A percentile compares a stretch with the other conserved stretches of the same genome.
These are phyloP conservation scores for Malus asiatica DNA, from an alignment of 306 rosid genomes.

Conservation along the genomic window DNA sequence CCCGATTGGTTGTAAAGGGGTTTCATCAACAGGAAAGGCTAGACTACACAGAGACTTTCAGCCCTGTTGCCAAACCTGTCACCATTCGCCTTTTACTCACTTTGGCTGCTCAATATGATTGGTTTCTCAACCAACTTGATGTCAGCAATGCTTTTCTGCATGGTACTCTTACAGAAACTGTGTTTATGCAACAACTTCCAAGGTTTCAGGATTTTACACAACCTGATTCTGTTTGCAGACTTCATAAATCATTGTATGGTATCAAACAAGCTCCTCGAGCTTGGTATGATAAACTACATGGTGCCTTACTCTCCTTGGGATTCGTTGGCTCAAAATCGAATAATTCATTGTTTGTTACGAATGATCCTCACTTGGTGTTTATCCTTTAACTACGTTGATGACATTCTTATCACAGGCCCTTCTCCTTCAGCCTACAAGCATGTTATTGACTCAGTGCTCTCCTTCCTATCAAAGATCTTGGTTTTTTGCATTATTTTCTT, in stretches of 20 bases:
- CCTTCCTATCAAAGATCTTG: background rate
- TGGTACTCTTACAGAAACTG: background rate
- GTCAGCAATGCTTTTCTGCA: background rate
- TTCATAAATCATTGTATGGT: background rate
- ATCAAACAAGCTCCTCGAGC: background rate
- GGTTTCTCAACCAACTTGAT: background rate
- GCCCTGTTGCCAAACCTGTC: background rate
- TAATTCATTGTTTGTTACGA: background rate
- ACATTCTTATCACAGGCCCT: background rate
- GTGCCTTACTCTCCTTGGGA: background rate
- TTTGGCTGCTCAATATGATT: background rate
- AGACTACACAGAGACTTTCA: background rate
- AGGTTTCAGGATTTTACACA: background rate
- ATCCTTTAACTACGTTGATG: background rate
- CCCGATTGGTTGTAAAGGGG: fast-evolving
- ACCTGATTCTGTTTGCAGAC: background rate
- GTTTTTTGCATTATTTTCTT: background rate
- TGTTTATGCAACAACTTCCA: background rate
- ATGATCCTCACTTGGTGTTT: background rate
- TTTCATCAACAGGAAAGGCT: background rate
- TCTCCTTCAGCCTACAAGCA: background rate
- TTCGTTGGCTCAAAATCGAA: background rate
- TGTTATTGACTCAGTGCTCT: background rate
- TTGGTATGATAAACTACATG: background rate
- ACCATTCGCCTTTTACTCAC: fast-evolving